Evolutionary conservation across 176 grass and related monocot genomes (phyloP), one percentile per base, ranked within the genome.

Genomic region (Phragmites australis): DNA sequence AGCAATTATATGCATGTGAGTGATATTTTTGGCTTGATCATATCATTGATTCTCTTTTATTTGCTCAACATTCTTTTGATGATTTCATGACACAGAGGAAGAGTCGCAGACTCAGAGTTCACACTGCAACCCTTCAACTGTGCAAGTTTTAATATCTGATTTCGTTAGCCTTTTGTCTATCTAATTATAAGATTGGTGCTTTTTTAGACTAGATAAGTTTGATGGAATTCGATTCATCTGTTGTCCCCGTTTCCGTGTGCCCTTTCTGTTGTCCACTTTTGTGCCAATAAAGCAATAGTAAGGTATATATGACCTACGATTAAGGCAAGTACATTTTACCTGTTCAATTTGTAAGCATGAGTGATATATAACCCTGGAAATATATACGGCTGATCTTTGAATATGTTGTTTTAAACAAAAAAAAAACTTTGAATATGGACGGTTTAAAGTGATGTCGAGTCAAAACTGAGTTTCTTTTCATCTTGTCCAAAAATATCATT

Each of bases 211-310:
- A 52, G 2, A 37, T 57, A 43, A 44, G 31, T 83, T 16, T 17
- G 81, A 43, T 42, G 31, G 30, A 52, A 65, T 64, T 82, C n/a
- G 54, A 51, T 30, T 82, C 45, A 40, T 32, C 14, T 26, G 22
- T 31, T 30, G 65, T 70, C 51, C 39, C n/a, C n/a, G n/a, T n/a
- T 57, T 34, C 39, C 55, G 8, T n/a, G 26, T 50, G 58, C 26
- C 27, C 19, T 9, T 39, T 19, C 10, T 26, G 13, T 1, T 55
- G 22, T 68, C 49, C 22, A 49, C 56, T 62, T 50, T 37, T 74
- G 55, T 64, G 45, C 30, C 43, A 49, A 39, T 81, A 71, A 19
- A 44, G 9, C n/a, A 59, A 59, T 13, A 45, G 10, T 45, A 55
- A 48, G 19, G 43, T 48, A 46, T 48, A 46, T 14, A 7, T 19